A percentile compares a stretch with the other conserved stretches of the same genome.
Evolutionary conservation across 441 rosid genomes (phyloP).

Genomic region (Biscutella laevigata): DNA sequence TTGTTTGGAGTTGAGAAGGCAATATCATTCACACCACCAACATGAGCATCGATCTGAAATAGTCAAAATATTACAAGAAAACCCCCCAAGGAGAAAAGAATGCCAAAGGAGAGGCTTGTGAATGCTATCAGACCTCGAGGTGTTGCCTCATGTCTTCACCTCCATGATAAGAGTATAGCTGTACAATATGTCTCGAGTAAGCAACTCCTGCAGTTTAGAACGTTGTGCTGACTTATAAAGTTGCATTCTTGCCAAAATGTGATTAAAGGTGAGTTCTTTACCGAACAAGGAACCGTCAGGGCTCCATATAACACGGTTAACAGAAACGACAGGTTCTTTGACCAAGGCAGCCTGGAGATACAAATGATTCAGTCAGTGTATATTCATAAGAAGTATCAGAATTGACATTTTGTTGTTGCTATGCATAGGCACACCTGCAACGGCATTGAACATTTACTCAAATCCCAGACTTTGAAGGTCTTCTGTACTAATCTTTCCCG

Average conservation of each 20-base stretch:
- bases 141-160: slow-evolving; percentile 74
- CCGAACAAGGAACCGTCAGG: slow-evolving; percentile 90
- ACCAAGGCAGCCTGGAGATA: slow-evolving; percentile 65
- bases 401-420: slow-evolving; percentile 3
- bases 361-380: no score
- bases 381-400: no score
- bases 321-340: slow-evolving; percentile 80
- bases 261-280: no score
- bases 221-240: no score
- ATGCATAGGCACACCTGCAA: slow-evolving; percentile 52
- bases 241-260: no score
- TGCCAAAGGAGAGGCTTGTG: no score
- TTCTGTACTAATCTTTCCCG: slow-evolving; percentile 58
- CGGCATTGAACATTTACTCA: slow-evolving; percentile 60
- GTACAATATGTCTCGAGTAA: slow-evolving; percentile 80
- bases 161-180: slow-evolving; percentile 75
- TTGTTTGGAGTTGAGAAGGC: slow-evolving; percentile 90
- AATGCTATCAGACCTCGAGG: no score
- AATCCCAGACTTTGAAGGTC: slow-evolving; percentile 89
- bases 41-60: slow-evolving; percentile 90
- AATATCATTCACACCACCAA: slow-evolving; percentile 91
- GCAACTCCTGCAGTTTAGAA: slow-evolving; percentile 68
- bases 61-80: slow-evolving; percentile 9
- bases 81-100: no score
- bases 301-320: slow-evolving; percentile 90